Base-by-base conservation (phyloP, 345 rosid genomes). In the Populus euphratica region DNA sequence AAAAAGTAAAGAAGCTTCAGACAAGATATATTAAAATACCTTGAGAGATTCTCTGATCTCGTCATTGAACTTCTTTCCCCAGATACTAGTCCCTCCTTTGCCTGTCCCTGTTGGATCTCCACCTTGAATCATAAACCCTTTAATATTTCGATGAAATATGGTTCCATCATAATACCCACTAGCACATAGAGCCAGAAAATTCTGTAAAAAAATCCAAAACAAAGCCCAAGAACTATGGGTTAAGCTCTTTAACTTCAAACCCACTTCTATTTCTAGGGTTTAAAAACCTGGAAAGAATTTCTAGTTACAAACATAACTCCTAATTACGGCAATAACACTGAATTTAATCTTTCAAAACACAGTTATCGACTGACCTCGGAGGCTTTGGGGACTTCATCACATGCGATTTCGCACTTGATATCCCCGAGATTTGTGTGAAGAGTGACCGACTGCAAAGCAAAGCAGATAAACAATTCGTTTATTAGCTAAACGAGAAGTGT, bases 101-200 rank as follows among this genome's bases (percentile, higher is more conserved):
- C 99, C 99, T 0, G 97, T 93, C 18, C 99, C 97, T 0, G 87
- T 92, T 1, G 99, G 99, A 80, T 96, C 99, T 70, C 99, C 99
- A 31, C 98, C 99, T 88, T 96, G 99, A 81, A 96, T 96, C 99
- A 96, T 96, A 82, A 93, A 96, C 54, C 99, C 97, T 81, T 93
- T 96, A 66, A 96, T 92, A 49, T 96, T 96, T 23, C 99, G 81
- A 75, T 96, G 99, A 82, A 93, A 96, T 77, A 93, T 82, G 67
- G 97, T 93, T 64, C 98, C 89, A 31, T 96, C 98, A 65, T 92
- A 93, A 79, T 90, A 96, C 23, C 98, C 97, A 77, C 99, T 93
- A 3, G 92, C 97, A 80, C 97, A 93, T n/a, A 92, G 83, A 56
- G 94, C 99, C 93, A 96, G 84, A 76, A 93, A 96, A 80, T 96